Base-by-base conservation (phyloP, 2,329 filamentous ascomycete species). In the Macrophomina phaseolina region DNA sequence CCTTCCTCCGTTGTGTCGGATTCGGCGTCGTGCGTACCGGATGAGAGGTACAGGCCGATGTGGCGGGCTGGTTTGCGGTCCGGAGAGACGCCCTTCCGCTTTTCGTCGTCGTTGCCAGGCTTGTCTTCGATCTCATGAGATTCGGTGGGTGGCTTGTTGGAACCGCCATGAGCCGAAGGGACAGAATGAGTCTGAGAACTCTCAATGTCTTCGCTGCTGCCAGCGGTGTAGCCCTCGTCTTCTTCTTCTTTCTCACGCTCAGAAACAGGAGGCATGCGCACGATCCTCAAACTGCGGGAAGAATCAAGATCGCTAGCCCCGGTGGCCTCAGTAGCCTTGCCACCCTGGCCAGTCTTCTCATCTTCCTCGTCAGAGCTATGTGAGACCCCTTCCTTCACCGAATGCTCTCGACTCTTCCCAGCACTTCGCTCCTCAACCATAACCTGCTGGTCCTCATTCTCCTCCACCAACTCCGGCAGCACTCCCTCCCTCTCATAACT, bases 141-240 rank as follows among this genome's bases (percentile, higher is more conserved):
- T 32, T 7, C 16, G 23, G 16, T 30, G 4, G 23, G 30, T 52
- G 6, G 14, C n/a, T 52, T n/a, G 23, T n/a, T 38, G 30, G 7
- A 11, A 16, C 16, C 9, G n/a, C 23, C 16, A 9, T 30, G 32
- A 12, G 3, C 42, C 36, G 5, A 16, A 14, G 36, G 38, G 7
- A 28, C 18, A n/a, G 38, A 46, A 28, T n/a, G 2, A 28, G 32
- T 23, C 12, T 9, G 12, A 3, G 40, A 23, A 16, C 18, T 30
- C 16, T 62, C 58, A 23, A 38, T 11, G 11, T 38, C 42, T 16
- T 48, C 58, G 32, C 40, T 46, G 40, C 40, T 60, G 11, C 40
- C 56, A 18, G 38, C 56, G 28, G 32, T 18, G 58, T 62, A 62
- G 32, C 58, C 45, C 5, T 36, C 30, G 18, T 62, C 58, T 11